Conservation (phyloP, 805 yeast genomes). For the Jamesozyma lodderae region DNA sequence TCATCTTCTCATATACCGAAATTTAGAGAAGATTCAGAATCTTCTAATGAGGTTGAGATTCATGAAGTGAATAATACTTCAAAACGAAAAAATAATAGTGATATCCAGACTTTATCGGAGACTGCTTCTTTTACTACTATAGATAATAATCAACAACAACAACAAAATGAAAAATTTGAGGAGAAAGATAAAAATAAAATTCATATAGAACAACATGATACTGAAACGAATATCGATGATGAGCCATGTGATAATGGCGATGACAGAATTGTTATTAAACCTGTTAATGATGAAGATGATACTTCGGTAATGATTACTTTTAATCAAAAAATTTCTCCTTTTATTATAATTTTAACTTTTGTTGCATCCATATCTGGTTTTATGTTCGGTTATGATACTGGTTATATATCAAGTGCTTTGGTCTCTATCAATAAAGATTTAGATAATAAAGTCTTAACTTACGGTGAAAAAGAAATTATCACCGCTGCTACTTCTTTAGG, state of each 20-base stretch:
- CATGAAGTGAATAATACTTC: background rate
- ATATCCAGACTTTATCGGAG: conserved; percentile 1
- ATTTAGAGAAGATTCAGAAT: background rate
- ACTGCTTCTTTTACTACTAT: conserved; percentile 1
- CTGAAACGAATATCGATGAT: background rate
- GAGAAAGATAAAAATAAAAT: background rate
- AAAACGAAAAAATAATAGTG: background rate
- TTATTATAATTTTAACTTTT: conserved; percentile 61
- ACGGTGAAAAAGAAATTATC: conserved; percentile 79
- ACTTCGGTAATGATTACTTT: conserved; percentile 40
- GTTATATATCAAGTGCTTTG: conserved; percentile 89
- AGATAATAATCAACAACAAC: background rate
- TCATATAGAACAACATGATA: background rate
- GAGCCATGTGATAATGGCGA: conserved; percentile 4
- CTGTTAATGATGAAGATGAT: conserved; percentile 42
- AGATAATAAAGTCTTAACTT: conserved; percentile 45
- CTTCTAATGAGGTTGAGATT: background rate
- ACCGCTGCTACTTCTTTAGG: conserved; percentile 94
- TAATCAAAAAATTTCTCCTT: conserved; percentile 46
- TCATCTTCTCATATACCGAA: background rate
- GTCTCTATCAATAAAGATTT: conserved; percentile 78
- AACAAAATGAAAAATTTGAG: background rate
- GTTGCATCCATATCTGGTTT: conserved; percentile 88
- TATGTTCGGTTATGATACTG: conserved; percentile 96
- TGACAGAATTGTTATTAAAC: conserved; percentile 25